Conservation (phyloP, 2,329 filamentous ascomycete genomes). For the Mycosphaerella arachidis region DNA sequence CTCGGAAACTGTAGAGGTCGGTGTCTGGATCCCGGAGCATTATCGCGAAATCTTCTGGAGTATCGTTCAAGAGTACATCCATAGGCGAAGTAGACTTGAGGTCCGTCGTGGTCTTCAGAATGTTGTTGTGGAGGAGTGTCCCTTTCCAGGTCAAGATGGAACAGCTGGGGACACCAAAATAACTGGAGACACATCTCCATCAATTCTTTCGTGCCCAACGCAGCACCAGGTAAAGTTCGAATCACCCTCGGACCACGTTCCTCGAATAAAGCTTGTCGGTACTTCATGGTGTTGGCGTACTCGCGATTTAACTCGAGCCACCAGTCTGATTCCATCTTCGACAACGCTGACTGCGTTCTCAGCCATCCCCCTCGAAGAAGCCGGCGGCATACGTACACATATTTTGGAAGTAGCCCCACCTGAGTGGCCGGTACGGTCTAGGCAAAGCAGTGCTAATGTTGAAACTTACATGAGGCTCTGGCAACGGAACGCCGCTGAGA, state of each 20-base stretch:
- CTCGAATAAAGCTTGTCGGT: slow-evolving; percentile 62
- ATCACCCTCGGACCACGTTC: slow-evolving; percentile 62
- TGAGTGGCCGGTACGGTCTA: slow-evolving; percentile 73
- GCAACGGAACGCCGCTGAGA: slow-evolving; percentile 69
- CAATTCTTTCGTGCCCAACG: slow-evolving; percentile 75
- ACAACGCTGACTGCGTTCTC: slow-evolving; percentile 54
- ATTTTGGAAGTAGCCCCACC: slow-evolving; percentile 83
- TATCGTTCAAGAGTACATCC: slow-evolving; percentile 66
- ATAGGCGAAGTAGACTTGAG: slow-evolving; percentile 62
- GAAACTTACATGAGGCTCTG: slow-evolving; percentile 60
- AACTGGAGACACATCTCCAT: slow-evolving; percentile 86
- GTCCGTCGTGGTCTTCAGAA: slow-evolving; percentile 60
- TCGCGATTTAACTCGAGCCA: slow-evolving; percentile 83
- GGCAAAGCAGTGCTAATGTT: slow-evolving; percentile 63
- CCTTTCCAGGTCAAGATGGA: slow-evolving; percentile 54
- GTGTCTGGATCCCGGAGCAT: slow-evolving; percentile 66
- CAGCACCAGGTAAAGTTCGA: slow-evolving; percentile 65
- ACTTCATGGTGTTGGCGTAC: slow-evolving; percentile 62
- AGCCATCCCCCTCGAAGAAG: slow-evolving; percentile 2
- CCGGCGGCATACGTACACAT: slow-evolving; percentile 64
- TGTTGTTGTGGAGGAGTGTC: slow-evolving; percentile 61
- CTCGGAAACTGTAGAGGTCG: slow-evolving; percentile 69
- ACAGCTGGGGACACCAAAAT: slow-evolving; percentile 76
- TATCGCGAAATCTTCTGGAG: slow-evolving; percentile 81
- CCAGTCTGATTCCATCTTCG: slow-evolving; percentile 75